Evolutionary conservation across 441 rosid genomes (phyloP).

Genomic region (Aleurites moluccanus): DNA sequence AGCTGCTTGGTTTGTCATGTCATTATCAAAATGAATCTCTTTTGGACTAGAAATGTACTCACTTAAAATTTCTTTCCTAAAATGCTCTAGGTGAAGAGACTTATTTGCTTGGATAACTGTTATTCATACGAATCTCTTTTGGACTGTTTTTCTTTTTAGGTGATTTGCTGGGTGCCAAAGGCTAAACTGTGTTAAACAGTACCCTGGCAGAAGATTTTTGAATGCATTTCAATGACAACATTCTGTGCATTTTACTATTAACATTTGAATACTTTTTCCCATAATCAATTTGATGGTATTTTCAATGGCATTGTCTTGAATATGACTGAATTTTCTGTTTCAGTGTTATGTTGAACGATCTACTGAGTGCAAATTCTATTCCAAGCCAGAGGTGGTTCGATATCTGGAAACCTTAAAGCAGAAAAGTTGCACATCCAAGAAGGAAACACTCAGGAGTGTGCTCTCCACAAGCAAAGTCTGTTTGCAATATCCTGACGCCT

Average conservation of each 20-base stretch:
- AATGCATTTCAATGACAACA: not conserved
- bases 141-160: not conserved
- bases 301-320: not conserved
- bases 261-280: not conserved
- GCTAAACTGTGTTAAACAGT: not conserved
- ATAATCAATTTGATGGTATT: constrained; percentile 1
- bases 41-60: not conserved
- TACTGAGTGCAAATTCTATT: constrained; percentile 36
- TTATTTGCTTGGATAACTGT: not conserved
- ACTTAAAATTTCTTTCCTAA: not conserved
- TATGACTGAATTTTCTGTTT: constrained; percentile 17
- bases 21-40: not conserved
- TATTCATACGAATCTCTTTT: not conserved
- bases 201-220: not conserved
- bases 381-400: constrained; percentile 43
- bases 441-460: constrained; percentile 1
- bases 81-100: not conserved
- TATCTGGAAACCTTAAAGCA: constrained; percentile 31
- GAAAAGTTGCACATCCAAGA: constrained; percentile 17
- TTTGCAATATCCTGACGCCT: constrained; percentile 13
- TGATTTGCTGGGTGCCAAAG: not conserved
- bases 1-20: not conserved
- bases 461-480: constrained; percentile 29
- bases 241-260: not conserved
- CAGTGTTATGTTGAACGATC: constrained; percentile 39